These are phyloP conservation scores for Calonectria henricotiae DNA, from an alignment of 2,329 filamentous ascomycete species.

Conservation along the genomic window DNA sequence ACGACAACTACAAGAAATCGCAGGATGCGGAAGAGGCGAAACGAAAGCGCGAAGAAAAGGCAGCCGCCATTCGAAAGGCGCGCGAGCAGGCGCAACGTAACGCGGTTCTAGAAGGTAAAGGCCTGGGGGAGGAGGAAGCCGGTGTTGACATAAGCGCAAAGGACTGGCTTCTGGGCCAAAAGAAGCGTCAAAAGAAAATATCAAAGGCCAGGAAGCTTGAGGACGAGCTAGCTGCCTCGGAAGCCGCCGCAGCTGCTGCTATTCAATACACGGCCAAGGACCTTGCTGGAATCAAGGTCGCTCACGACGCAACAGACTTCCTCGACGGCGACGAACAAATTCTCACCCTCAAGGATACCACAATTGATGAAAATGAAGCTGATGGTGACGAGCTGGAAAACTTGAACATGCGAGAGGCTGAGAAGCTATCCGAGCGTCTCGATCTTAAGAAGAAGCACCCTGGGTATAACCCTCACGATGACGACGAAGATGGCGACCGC, in stretches of 20 bases:
- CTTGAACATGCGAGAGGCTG: constrained; percentile 78
- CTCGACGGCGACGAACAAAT: constrained; percentile 90
- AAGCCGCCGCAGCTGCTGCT: constrained; percentile 76
- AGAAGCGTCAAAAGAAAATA: constrained; percentile 95
- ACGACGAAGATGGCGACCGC: constrained; percentile 76
- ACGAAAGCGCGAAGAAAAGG: constrained; percentile 83
- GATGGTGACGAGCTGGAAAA: constrained; percentile 94
- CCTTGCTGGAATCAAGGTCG: constrained; percentile 91
- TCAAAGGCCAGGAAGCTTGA: constrained; percentile 81
- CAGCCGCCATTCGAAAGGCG: constrained; percentile 88
- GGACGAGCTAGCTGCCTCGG: constrained; percentile 84
- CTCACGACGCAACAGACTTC: constrained; percentile 87
- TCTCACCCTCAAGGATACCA: constrained; percentile 93
- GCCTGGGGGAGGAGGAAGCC: constrained; percentile 82
- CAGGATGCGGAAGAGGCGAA: constrained; percentile 83
- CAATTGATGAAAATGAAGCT: constrained; percentile 86
- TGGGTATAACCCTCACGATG: constrained; percentile 87
- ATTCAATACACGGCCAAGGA: constrained; percentile 87
- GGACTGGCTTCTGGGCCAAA: constrained; percentile 89
- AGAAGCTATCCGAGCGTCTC: constrained; percentile 82
- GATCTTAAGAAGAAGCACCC: constrained; percentile 92
- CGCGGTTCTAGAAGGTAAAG: constrained; percentile 84
- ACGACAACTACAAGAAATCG: constrained; percentile 79
- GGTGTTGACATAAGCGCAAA: constrained; percentile 82
- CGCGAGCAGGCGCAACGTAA: constrained; percentile 87